phyloP scores from a whole-genome alignment of 352 stramenopile genomes.

The Globisporangium carolinianum region DNA sequence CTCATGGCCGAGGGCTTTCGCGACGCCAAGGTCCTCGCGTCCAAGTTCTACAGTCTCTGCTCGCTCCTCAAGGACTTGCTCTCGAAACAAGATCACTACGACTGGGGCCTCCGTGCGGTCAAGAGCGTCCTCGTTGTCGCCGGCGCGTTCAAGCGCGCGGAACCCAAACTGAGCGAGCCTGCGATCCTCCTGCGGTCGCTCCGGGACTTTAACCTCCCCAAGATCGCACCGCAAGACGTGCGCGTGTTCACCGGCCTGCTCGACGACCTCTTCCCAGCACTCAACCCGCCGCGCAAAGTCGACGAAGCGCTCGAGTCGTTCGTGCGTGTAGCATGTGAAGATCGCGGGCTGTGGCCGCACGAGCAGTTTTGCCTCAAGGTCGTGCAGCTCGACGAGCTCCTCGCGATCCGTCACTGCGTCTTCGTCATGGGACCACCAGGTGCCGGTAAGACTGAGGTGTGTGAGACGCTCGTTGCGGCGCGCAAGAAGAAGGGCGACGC shows the following conservation, averaged over 20 bases:
- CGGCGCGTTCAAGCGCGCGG: slow-evolving; percentile 89
- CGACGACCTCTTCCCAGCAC: slow-evolving; percentile 89
- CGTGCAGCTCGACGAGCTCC: slow-evolving; percentile 92
- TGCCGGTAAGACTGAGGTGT: slow-evolving; percentile 92
- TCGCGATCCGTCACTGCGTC: slow-evolving; percentile 93
- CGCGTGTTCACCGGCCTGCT: slow-evolving; percentile 92
- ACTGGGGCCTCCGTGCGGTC: slow-evolving; percentile 93
- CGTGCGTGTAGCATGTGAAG: slow-evolving; percentile 87
- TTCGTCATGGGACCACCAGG: slow-evolving; percentile 93
- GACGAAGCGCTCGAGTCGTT: slow-evolving; percentile 88
- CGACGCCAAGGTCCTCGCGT: slow-evolving; percentile 88
- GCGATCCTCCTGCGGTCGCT: slow-evolving; percentile 92
- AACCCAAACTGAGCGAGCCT: slow-evolving; percentile 89
- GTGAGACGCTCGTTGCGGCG: slow-evolving; percentile 84
- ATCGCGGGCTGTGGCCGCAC: slow-evolving; percentile 86
- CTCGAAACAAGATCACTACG: slow-evolving; percentile 94
- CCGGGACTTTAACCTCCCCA: slow-evolving; percentile 95
- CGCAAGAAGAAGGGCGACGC: slow-evolving; percentile 66
- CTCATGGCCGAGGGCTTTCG: slow-evolving; percentile 95
- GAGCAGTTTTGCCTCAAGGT: slow-evolving; percentile 92
- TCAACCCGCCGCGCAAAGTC: slow-evolving; percentile 84
- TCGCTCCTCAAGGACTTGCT: slow-evolving; percentile 90
- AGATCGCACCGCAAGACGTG: slow-evolving; percentile 93
- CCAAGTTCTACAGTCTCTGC: slow-evolving; percentile 95
- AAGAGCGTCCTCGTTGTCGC: slow-evolving; percentile 94